phyloP scores from a whole-genome alignment of 1,284 basidiomycete species.

The Papiliotrema flavescens region DNA sequence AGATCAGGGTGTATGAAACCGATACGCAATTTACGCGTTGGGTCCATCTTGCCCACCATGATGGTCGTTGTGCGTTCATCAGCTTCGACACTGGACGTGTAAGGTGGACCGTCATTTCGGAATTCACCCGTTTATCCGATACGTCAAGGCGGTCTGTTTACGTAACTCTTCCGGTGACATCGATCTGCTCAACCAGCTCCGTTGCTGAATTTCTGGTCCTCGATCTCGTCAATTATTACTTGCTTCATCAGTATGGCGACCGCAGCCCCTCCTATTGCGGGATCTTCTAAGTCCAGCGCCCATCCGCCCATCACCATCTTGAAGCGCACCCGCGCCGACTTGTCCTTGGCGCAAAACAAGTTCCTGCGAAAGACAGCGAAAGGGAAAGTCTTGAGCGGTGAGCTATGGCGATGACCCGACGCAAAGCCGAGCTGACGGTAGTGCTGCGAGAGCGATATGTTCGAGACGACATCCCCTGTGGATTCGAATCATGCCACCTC shows the following conservation, averaged over 20 bases:
- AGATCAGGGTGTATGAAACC: slow-evolving; percentile 94
- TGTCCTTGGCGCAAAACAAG: slow-evolving; percentile 73
- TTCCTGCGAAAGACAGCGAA: slow-evolving; percentile 92
- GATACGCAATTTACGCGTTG: slow-evolving; percentile 52
- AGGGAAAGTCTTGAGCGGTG: slow-evolving; percentile 91
- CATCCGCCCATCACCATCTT: slow-evolving; percentile 63
- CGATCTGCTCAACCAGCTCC: not conserved
- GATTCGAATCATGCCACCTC: slow-evolving; percentile 65
- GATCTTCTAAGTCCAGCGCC: slow-evolving; percentile 16
- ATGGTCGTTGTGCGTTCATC: too few relatives aligned
- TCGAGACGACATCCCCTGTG: slow-evolving; percentile 89
- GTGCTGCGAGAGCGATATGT: slow-evolving; percentile 95
- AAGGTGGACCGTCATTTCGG: not conserved
- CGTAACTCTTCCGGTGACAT: not conserved
- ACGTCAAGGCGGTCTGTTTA: too few relatives aligned
- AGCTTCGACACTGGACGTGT: not conserved
- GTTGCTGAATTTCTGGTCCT: not conserved
- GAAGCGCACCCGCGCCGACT: slow-evolving; percentile 69
- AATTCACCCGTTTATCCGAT: too few relatives aligned
- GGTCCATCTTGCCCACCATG: too few relatives aligned
- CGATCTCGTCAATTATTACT: not conserved
- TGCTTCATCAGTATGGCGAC: slow-evolving; percentile 14
- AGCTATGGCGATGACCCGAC: slow-evolving; percentile 13
- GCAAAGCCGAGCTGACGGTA: slow-evolving; percentile 22
- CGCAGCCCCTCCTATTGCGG: slow-evolving; percentile 13